Conservation (phyloP, 2,329 filamentous ascomycete species). For the Lachnum nothofagi region DNA sequence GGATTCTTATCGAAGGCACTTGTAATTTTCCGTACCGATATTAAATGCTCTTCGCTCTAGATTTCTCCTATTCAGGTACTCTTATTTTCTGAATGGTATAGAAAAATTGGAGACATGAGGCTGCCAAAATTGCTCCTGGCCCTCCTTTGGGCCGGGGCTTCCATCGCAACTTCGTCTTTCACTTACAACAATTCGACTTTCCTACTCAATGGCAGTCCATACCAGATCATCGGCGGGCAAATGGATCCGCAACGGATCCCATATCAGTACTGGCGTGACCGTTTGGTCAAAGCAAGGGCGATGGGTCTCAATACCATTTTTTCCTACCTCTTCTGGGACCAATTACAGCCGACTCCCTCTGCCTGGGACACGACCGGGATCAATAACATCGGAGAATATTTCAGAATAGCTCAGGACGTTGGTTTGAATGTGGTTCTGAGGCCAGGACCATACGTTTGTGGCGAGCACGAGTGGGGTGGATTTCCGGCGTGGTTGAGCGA, state of each 20-base stretch:
- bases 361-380: slow-evolving; percentile 36
- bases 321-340: slow-evolving; percentile 48
- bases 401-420: slow-evolving; percentile 42
- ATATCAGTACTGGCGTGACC: slow-evolving; percentile 42
- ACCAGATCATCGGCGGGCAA: slow-evolving; percentile 44
- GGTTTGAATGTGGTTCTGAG: slow-evolving; percentile 45
- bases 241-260: slow-evolving; percentile 49
- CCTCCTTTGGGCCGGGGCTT: no score
- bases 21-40: no score
- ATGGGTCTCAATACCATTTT: slow-evolving; percentile 50
- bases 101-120: no score
- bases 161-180: slow-evolving; percentile 27
- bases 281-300: slow-evolving; percentile 40
- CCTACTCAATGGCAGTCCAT: slow-evolving; percentile 38
- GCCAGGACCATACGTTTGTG: slow-evolving; percentile 46
- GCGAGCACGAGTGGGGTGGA: slow-evolving; percentile 43
- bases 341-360: slow-evolving; percentile 40
- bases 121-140: no score
- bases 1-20: no score
- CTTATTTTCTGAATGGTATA: no score
- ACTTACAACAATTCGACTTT: slow-evolving; percentile 39
- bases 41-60: no score
- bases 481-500: slow-evolving; percentile 40
- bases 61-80: no score
- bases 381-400: slow-evolving; percentile 46